phyloP scores from a whole-genome alignment of 306 rosid species.

The Pyrus bretschneideri region DNA sequence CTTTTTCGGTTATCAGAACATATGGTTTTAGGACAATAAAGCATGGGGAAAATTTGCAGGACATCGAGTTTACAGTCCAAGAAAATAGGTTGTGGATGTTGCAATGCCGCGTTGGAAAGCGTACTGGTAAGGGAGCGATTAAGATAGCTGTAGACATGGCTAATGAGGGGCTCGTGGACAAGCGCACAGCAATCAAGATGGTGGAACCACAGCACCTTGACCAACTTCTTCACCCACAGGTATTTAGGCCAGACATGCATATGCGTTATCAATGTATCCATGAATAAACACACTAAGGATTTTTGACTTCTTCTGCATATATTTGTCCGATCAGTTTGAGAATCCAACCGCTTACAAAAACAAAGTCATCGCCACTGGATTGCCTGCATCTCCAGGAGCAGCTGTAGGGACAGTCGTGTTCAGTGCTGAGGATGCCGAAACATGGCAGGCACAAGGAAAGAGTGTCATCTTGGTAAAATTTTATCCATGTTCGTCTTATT shows the following conservation, averaged over 20 bases:
- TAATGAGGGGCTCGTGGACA: conserved; percentile 74
- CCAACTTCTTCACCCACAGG: conserved; percentile 98
- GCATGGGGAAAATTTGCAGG: conserved; percentile 37
- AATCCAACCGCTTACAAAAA: conserved; percentile 73
- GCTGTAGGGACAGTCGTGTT: conserved; percentile 95
- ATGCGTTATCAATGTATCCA: not conserved
- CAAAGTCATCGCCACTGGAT: conserved; percentile 64
- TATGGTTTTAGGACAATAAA: not conserved
- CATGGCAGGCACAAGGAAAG: conserved; percentile 95
- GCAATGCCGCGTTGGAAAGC: conserved; percentile 91
- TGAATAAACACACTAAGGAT: not conserved
- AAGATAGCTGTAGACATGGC: conserved; percentile 95
- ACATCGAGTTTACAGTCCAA: conserved; percentile 96
- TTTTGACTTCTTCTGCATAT: not conserved
- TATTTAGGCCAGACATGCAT: conserved; percentile 7
- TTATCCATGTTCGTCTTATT: not conserved
- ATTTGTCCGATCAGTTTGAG: conserved; percentile 62
- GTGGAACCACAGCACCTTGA: conserved; percentile 94
- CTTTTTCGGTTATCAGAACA: no score
- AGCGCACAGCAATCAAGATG: conserved; percentile 66
- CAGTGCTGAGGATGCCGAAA: conserved; percentile 72
- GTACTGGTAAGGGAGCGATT: conserved; percentile 84
- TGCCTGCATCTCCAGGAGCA: conserved; percentile 98
- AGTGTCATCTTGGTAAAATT: conserved; percentile 69
- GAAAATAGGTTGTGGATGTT: conserved; percentile 96